Base-by-base conservation (phyloP, 306 rosid genomes). In the Trifolium repens region DNA sequence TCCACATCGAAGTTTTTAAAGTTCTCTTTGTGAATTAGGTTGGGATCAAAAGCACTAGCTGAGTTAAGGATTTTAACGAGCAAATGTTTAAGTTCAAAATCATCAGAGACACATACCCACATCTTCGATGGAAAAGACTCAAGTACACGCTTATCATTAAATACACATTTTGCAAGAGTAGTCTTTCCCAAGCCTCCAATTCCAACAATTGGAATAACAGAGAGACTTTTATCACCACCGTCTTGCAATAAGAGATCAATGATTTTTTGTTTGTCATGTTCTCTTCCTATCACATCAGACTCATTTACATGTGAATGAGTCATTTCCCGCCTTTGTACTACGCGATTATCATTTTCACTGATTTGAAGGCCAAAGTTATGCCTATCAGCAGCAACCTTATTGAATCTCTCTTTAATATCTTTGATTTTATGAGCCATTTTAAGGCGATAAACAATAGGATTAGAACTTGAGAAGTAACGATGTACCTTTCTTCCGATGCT, bases 41-140 rank as follows among this genome's bases (percentile, higher is more conserved):
- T 13, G 6, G 16, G 2, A 59, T 43, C 55, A 35, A 22, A 37
- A 37, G 2, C 42, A 37, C 42, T 37, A 37, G 9, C 42, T 7
- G 42, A 59, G 2, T 68, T 74, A 39, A 80, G 34, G 32, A 80
- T 80, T 68, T 80, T 69, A 35, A 58, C 1, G 9, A 80, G 13
- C 8, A 80, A 2, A n/a, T 24, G 39, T 27, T 46, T 4, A 46
- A 46, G 52, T 46, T 46, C 52, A 13, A 46, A 46, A 46, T 46
- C 52, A 46, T 46, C 16, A 13, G 52, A 46, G 52, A 46, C 52
- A 13, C 52, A 46, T 5, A 13, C 52, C 52, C 52, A 46, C 52
- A 46, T 46, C 16, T 46, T 46, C 7, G 13, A 46, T 0, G 16
- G 52, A 46, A 46, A 46, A 13, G 52, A 4, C 7, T 46, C 16